These are phyloP conservation scores for Entonaema liquescens DNA, from an alignment of 495 filamentous ascomycete genomes.

Conservation along the genomic window DNA sequence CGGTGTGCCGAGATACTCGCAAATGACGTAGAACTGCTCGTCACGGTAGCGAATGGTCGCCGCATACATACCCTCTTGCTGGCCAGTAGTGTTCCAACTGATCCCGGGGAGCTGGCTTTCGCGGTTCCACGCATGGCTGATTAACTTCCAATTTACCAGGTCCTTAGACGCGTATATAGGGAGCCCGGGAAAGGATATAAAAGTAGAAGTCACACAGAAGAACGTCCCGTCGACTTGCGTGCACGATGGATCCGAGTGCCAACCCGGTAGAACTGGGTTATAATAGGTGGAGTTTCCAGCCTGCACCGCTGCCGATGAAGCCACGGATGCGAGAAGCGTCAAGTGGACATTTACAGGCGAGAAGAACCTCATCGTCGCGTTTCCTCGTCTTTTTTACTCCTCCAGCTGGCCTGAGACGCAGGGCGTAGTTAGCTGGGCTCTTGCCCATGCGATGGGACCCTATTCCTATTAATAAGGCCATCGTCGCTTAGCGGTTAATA, in stretches of 20 bases:
- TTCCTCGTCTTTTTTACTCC: neutral
- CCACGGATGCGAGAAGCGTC: neutral
- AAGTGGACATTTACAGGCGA: neutral
- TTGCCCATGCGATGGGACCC: neutral
- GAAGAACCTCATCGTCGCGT: conserved; percentile 14
- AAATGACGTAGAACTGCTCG: conserved; percentile 54
- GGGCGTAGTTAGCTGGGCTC: neutral
- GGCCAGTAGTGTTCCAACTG: conserved; percentile 37
- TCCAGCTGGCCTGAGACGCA: neutral
- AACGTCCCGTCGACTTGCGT: conserved; percentile 45
- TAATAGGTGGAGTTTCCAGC: conserved; percentile 39
- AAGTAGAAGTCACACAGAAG: conserved; percentile 50
- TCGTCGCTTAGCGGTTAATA: neutral
- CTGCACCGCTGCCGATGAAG: neutral
- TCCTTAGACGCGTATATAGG: conserved; percentile 50
- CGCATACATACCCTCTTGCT: conserved; percentile 49
- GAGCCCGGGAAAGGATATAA: conserved; percentile 49
- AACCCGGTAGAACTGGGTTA: conserved; percentile 49
- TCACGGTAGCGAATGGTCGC: conserved; percentile 46
- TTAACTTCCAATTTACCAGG: conserved; percentile 48
- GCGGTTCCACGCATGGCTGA: conserved; percentile 44
- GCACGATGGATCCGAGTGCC: conserved; percentile 50
- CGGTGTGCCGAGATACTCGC: conserved; percentile 46
- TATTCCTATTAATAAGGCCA: neutral
- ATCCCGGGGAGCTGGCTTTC: conserved; percentile 43